These are phyloP conservation scores for Quaeritorhiza haematococci DNA, from an alignment of 371 early-diverging fungal species.

Conservation along the genomic window DNA sequence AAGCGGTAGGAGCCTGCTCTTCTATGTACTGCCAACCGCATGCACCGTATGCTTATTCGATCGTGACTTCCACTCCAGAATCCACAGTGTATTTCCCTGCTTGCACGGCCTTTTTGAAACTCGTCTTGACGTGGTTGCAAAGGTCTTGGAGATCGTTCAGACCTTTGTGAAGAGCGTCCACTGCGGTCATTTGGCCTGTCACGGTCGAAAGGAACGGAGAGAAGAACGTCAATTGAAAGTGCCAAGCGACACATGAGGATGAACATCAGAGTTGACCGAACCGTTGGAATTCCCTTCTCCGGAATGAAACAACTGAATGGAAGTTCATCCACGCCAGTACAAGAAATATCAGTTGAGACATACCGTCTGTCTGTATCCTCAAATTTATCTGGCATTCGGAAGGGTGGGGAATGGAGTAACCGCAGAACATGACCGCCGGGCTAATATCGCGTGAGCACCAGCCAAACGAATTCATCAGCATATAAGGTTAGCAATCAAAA, in stretches of 20 bases:
- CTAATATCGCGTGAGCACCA: conserved; percentile 36
- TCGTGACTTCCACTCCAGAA: too few relatives aligned
- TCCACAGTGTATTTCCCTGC: too few relatives aligned
- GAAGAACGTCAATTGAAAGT: conserved; percentile 2
- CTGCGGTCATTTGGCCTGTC: conserved; percentile 69
- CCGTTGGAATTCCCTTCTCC: too few relatives aligned
- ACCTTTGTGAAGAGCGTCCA: conserved; percentile 81
- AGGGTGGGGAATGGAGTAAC: conserved; percentile 99
- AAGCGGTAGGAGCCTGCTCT: too few relatives aligned
- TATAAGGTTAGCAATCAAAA: not conserved
- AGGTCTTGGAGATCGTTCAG: conserved; percentile 75
- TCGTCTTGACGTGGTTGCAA: conserved; percentile 58
- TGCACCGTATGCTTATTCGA: too few relatives aligned
- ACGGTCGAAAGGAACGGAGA: conserved; percentile 1
- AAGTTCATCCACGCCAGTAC: not conserved
- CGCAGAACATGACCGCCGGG: conserved; percentile 90
- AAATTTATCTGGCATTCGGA: conserved; percentile 91
- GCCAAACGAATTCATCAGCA: not conserved
- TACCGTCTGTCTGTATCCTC: conserved; percentile 80
- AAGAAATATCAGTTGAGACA: not conserved
- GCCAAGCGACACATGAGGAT: too few relatives aligned
- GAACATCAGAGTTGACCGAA: too few relatives aligned
- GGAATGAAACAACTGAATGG: too few relatives aligned
- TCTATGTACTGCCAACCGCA: too few relatives aligned
- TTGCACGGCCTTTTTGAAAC: too few relatives aligned